Evolutionary conservation across 768 basidiomycete species (phyloP).

Genomic region (Chalciporus piperatus): DNA sequence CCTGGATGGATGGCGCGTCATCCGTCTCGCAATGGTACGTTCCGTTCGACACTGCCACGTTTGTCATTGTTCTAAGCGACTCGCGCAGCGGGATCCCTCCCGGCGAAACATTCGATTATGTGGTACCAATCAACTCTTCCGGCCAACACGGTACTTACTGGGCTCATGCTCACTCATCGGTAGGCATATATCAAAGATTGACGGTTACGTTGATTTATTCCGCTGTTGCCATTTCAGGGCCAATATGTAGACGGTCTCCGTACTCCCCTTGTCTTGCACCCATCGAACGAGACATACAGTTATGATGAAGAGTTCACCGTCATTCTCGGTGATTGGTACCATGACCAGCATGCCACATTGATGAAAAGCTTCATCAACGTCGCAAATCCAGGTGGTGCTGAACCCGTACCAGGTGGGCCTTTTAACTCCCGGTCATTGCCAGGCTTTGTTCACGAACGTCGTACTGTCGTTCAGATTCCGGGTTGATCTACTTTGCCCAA

Average conservation of each 20-base stretch:
- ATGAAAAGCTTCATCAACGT: conserved; percentile 65
- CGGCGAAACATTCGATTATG: conserved; percentile 67
- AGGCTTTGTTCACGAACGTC: background rate
- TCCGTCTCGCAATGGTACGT: conserved; percentile 80
- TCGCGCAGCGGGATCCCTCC: conserved; percentile 71
- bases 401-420: conserved; percentile 77
- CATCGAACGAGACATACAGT: conserved; percentile 55
- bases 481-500: conserved; percentile 80
- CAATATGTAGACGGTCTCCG: conserved; percentile 94
- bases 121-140: conserved; percentile 64
- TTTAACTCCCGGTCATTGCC: background rate
- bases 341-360: conserved; percentile 64
- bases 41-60: background rate
- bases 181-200: background rate
- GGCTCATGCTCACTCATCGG: conserved; percentile 68
- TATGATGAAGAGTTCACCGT: conserved; percentile 94
- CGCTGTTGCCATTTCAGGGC: conserved; percentile 42
- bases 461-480: conserved; percentile 53
- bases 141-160: conserved; percentile 81
- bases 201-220: background rate
- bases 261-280: conserved; percentile 79
- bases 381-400: conserved; percentile 78
- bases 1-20: conserved; percentile 88
- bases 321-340: conserved; percentile 91
- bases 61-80: background rate